A percentile compares a stretch with the other conserved stretches of the same genome.
Evolutionary conservation across 2,329 filamentous ascomycete genomes (phyloP).

Genomic region (Nakataea oryzae): DNA sequence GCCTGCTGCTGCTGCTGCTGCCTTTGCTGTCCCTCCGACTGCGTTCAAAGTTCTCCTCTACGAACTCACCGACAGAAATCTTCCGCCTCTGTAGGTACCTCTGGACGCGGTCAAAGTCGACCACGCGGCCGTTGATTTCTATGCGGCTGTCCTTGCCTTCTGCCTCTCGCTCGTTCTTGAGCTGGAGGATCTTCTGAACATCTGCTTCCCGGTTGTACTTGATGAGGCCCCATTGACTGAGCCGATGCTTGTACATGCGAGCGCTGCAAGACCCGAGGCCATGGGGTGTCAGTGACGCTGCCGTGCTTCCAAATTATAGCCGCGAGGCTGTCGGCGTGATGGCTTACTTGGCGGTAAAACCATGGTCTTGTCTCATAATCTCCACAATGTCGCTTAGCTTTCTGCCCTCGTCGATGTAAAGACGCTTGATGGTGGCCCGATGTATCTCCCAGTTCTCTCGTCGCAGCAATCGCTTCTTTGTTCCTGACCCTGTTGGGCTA

Average conservation of each 20-base stretch:
- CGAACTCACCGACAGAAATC: neutral
- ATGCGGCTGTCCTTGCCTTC: slow-evolving; percentile 1
- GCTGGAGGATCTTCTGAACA: neutral
- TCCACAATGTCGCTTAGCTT: slow-evolving; percentile 1
- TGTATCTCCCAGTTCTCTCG: slow-evolving; percentile 2
- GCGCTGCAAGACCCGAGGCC: neutral
- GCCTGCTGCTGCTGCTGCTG: neutral
- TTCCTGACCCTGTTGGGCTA: neutral
- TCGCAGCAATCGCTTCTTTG: neutral
- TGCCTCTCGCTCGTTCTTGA: slow-evolving; percentile 1
- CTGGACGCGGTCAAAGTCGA: slow-evolving; percentile 1
- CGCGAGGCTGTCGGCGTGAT: neutral
- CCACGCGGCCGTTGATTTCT: slow-evolving; percentile 3
- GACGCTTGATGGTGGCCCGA: neutral
- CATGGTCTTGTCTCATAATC: slow-evolving; percentile 1
- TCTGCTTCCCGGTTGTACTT: slow-evolving; percentile 4
- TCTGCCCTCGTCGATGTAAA: slow-evolving; percentile 2
- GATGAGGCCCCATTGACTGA: slow-evolving; percentile 3
- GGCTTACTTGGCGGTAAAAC: slow-evolving; percentile 2
- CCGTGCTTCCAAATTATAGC: neutral
- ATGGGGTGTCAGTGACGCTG: neutral
- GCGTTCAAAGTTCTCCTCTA: neutral
- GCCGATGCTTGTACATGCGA: slow-evolving; percentile 4
- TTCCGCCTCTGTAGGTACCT: neutral
- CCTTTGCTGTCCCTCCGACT: neutral